phyloP scores from a whole-genome alignment of 2,329 filamentous ascomycete genomes.

The Penicillium sp. region DNA sequence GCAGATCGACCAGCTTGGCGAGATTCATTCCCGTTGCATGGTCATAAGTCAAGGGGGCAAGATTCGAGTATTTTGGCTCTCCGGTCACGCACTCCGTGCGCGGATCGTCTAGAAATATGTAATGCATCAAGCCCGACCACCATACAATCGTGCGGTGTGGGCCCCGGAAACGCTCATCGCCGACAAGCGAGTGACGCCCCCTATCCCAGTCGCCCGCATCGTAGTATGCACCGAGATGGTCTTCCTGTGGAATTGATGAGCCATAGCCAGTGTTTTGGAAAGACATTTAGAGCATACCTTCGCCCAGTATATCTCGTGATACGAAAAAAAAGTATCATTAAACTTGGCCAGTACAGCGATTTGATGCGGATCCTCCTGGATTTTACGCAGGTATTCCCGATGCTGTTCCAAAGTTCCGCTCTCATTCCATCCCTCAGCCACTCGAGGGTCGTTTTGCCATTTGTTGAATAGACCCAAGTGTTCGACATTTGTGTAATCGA shows the following conservation, averaged over 20 bases:
- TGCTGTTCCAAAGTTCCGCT: slow-evolving; percentile 73
- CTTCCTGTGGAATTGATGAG: not conserved
- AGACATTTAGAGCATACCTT: slow-evolving; percentile 47
- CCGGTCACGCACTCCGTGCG: slow-evolving; percentile 4
- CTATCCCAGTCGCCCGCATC: slow-evolving; percentile 10
- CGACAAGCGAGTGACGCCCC: slow-evolving; percentile 5
- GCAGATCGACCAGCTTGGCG: slow-evolving; percentile 2
- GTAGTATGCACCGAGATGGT: slow-evolving; percentile 9
- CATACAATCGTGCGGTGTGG: slow-evolving; percentile 6
- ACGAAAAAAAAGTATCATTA: slow-evolving; percentile 68
- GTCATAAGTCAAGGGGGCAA: slow-evolving; percentile 6
- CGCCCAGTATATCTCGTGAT: slow-evolving; percentile 78
- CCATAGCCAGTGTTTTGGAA: not conserved
- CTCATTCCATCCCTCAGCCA: slow-evolving; percentile 75
- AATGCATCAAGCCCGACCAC: slow-evolving; percentile 9
- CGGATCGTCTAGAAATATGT: slow-evolving; percentile 7
- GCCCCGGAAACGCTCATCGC: slow-evolving; percentile 5
- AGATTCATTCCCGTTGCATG: slow-evolving; percentile 9
- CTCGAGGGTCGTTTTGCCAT: slow-evolving; percentile 80
- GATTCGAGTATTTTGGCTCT: slow-evolving; percentile 9
- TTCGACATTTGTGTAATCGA: slow-evolving; percentile 63
- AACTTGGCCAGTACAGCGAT: slow-evolving; percentile 68
- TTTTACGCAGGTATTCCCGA: slow-evolving; percentile 64
- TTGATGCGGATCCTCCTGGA: slow-evolving; percentile 69
- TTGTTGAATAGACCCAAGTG: slow-evolving; percentile 70